Base-by-base conservation (phyloP, 2,329 filamentous ascomycete species). In the Clonostachys solani region DNA sequence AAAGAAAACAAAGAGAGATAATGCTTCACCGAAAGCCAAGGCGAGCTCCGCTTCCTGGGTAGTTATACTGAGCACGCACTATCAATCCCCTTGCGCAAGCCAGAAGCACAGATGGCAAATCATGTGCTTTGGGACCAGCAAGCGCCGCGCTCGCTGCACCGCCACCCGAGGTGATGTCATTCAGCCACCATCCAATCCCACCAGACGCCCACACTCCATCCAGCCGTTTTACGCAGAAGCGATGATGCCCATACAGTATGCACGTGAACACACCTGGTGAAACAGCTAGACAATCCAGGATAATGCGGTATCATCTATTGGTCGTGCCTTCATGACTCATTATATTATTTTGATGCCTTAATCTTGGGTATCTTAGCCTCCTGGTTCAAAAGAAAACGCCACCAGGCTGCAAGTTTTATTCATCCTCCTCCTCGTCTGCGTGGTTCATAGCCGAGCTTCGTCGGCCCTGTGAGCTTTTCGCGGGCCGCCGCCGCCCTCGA, bases 401-500 rank as follows among this genome's bases (percentile, higher is more conserved):
- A 4, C 50, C 48, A 17, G 52, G 50, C 15, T 48, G 53, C 6
- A 54, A 60, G n/a, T 56, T 58, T 7, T 54, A 56, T 4, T 50
- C 57, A 12, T 54, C 54, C 13, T 56, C 52, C 23, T 49, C 59
- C 19, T 59, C 61, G 3, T 56, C 60, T 7, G 59, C 58, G 12
- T 54, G 56, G 4, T 56, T 57, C 38, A 64, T 63, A 47, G 63
- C 71, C 43, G 60, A 29, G 23, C 23, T 29, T 29, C 23, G 23
- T 29, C 23, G 23, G 57, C 46, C 66, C 55, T 5, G 60, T 53
- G 2, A 9, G 23, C 23, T 29, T 29, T 29, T 29, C 23, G 23
- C 55, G 29, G 40, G 12, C 29, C 66, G 62, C 42, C 67, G 67
- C 37, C 65, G 61, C 3, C 71, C 71, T 43, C 66, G 64, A 53